Base-by-base conservation (phyloP, 2,329 filamentous ascomycete genomes). In the Sphaerulina vaccinii region DNA sequence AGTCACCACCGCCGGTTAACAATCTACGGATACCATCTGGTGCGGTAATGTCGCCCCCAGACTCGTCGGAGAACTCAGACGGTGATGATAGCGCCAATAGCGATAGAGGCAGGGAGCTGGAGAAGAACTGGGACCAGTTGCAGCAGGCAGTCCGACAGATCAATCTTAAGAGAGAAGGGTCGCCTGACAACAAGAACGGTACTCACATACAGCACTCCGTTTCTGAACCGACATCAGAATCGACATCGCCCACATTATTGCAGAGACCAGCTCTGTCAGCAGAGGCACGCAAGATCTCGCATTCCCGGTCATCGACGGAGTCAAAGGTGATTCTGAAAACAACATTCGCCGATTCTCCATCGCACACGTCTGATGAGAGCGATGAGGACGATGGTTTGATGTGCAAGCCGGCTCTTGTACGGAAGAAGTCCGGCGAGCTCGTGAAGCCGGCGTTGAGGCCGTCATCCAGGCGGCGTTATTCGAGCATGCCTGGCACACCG, bases 391-490 rank as follows among this genome's bases (percentile, higher is more conserved):
- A 67, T 10, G 56, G 58, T 24, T 55, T 56, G 15, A 51, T 59
- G 24, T 59, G 50, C 23, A 95, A 93, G 73, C 90, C 91, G n/a
- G 84, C 85, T 48, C 95, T 97, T 84, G 85, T 99, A 9, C 85
- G 93, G 64, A 99, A 99, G 77, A 99, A 99, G 79, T 97, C 93
- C 33, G 93, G 93, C 27, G 93, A 99, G 73, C 80, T 99, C 29
- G 93, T 99, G 52, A 86, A 93, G 63, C 93, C 93, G 10, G 93
- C 93, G 16, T 80, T 99, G 45, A 85, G 93, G 44, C 84, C 86
- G 33, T 78, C 88, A 10, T 88, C 87, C n/a, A 81, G 82, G 59
- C 81, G 89, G 59, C 83, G 93, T 52, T 92, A 92, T 1, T 95
- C 89, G 3, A 97, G 92, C 74, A 95, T 97, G 89, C 93, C 93